A percentile compares a stretch with the other conserved stretches of the same genome.
Evolutionary conservation across 176 grass and related monocot genomes (phyloP).

Genomic region (Chrysopogon serrulatus): DNA sequence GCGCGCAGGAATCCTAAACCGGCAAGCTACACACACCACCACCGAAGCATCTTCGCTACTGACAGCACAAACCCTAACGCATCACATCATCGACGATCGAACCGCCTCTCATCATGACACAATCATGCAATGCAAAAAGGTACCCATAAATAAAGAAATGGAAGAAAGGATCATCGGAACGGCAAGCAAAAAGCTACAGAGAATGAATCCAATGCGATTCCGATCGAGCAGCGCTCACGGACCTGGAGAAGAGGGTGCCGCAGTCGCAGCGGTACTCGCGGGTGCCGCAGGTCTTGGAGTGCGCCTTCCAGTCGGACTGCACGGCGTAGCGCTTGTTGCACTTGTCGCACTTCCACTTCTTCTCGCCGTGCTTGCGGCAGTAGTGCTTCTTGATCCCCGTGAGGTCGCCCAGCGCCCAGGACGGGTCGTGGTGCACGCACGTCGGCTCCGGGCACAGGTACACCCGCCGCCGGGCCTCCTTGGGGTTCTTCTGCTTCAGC

Average conservation of each 20-base stretch:
- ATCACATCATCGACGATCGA: conserved; percentile 11
- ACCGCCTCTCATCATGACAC: conserved; percentile 41
- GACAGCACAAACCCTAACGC: conserved; percentile 49
- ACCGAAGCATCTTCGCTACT: not conserved
- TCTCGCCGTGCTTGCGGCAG: conserved; percentile 99
- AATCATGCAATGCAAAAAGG: conserved; percentile 28
- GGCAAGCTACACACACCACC: conserved; percentile 8
- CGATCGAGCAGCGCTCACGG: too few relatives aligned
- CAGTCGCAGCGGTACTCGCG: conserved; percentile 99
- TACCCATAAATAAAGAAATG: not conserved
- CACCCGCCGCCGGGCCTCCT: conserved; percentile 65
- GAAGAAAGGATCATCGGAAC: not conserved
- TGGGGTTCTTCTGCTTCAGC: conserved; percentile 97
- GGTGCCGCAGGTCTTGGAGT: conserved; percentile 97
- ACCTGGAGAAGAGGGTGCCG: conserved; percentile 99
- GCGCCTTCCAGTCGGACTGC: conserved; percentile 99
- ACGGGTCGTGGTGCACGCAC: conserved; percentile 94
- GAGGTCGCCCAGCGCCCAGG: conserved; percentile 85
- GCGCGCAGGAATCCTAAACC: conserved; percentile 25
- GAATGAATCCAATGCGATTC: not conserved
- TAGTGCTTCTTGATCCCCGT: conserved; percentile 98
- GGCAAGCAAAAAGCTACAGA: not conserved
- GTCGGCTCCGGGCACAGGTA: conserved; percentile 96
- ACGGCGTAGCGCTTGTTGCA: conserved; percentile 98
- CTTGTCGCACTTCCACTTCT: conserved; percentile 99